Evolutionary conservation across 345 rosid genomes (phyloP), one percentile per base, ranked within the genome.

Genomic region (Salix dunnii): DNA sequence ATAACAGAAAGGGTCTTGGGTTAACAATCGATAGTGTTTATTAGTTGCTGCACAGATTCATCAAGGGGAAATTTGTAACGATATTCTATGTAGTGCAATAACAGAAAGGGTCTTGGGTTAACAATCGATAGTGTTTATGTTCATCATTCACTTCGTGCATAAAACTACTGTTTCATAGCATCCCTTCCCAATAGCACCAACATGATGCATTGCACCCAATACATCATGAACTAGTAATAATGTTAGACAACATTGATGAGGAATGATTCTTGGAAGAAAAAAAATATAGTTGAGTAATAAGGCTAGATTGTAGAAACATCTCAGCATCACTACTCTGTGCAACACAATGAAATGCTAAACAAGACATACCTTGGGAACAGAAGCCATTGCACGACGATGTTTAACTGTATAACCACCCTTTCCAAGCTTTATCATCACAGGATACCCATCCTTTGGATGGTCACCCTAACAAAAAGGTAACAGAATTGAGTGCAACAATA

Each of bases 371-470:
- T 92, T 94, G 38, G 99, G 97, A 78, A 96, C 88, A 67, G 94
- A 74, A 81, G 92, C 99, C 83, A 85, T 86, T 18, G 88, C 89
- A 73, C 90, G 85, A 76, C 95, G 86, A 88, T 96, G 93, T 75
- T 82, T 83, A 72, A 96, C 77, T 4, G 87, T 80, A 82, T 88
- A 91, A 64, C 98, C 98, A 73, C 76, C 80, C 85, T 83, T 92
- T 60, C 91, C 84, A 70, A 89, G 88, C 84, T 86, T 93, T 78
- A 96, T 51, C 31, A 85, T 71, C 71, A 93, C 91, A 28, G 97
- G 94, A 46, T 87, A 87, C 61, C 95, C 92, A 83, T 96, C 99
- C 83, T 87, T 78, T 9, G 97, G 97, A 79, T 96, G 97, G 73
- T 80, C 84, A 66, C 98, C 98, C 98, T 94, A 83, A 72, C 65